These are phyloP conservation scores for Pouteria glomerata DNA, from an alignment of 148 eudicot species.

Conservation along the genomic window DNA sequence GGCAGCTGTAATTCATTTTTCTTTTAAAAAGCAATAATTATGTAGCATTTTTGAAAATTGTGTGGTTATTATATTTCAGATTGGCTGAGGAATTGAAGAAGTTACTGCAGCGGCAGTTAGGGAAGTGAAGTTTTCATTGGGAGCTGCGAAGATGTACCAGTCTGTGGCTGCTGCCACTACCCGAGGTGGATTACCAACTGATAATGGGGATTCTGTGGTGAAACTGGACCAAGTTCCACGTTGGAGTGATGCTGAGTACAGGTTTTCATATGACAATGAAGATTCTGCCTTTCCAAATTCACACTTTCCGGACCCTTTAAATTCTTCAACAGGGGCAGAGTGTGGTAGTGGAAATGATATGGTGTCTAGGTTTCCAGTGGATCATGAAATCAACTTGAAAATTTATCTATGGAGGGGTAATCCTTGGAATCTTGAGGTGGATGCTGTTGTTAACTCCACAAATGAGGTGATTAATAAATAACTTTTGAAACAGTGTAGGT, in stretches of 20 bases:
- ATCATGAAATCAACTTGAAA: constrained; percentile 78
- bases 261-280: constrained; percentile 58
- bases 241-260: constrained; percentile 79
- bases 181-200: constrained; percentile 68
- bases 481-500: not conserved
- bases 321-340: constrained; percentile 60
- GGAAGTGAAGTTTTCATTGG: constrained; percentile 15
- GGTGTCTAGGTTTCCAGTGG: constrained; percentile 84
- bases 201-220: constrained; percentile 71
- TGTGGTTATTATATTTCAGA: constrained; percentile 6
- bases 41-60: not conserved
- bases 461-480: constrained; percentile 63
- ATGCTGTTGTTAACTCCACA: constrained; percentile 97
- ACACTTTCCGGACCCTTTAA: constrained; percentile 77
- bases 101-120: not conserved
- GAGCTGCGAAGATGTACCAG: constrained; percentile 17
- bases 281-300: constrained; percentile 41
- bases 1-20: too few relatives aligned
- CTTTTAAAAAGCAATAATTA: not conserved
- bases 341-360: constrained; percentile 54
- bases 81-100: constrained; percentile 21
- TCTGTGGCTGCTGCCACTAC: constrained; percentile 52
- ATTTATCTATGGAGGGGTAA: constrained; percentile 95
- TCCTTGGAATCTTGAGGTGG: constrained; percentile 99
- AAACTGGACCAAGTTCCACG: constrained; percentile 94